These are phyloP conservation scores for Ceratobasidium sp. DNA, from an alignment of 1,284 basidiomycete genomes.

Conservation along the genomic window DNA sequence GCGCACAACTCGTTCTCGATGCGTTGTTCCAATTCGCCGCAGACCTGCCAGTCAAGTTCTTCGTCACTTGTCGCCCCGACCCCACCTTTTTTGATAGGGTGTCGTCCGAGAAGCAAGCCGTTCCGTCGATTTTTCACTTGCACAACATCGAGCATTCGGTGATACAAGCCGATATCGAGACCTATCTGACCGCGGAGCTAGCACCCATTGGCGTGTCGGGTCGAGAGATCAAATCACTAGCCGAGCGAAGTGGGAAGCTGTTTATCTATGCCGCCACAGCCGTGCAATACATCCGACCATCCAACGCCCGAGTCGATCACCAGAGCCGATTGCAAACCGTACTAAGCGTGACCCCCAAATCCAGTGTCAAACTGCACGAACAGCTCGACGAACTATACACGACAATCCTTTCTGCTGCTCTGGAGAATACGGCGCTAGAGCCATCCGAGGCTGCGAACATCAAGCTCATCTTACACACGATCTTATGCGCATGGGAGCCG, in stretches of 20 bases:
- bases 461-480: neutral
- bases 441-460: neutral
- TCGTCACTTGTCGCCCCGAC: slow-evolving; percentile 46
- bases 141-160: slow-evolving; percentile 47
- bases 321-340: neutral
- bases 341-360: neutral
- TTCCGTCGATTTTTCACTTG: neutral
- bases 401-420: neutral
- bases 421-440: neutral
- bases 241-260: slow-evolving; percentile 25
- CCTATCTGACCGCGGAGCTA: slow-evolving; percentile 30
- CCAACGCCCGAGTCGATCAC: neutral
- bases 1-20: slow-evolving; percentile 12
- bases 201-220: neutral
- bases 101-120: neutral
- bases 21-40: neutral
- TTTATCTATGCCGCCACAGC: slow-evolving; percentile 44
- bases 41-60: slow-evolving; percentile 31
- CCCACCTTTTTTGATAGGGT: neutral
- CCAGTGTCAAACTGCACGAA: neutral
- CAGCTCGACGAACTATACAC: slow-evolving; percentile 11
- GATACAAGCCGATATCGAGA: slow-evolving; percentile 38
- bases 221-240: slow-evolving; percentile 22
- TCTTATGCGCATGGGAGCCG: slow-evolving; percentile 11
- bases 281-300: slow-evolving; percentile 2